Base-by-base conservation (phyloP, 495 filamentous ascomycete genomes). In the Schizothecium vesticola region DNA sequence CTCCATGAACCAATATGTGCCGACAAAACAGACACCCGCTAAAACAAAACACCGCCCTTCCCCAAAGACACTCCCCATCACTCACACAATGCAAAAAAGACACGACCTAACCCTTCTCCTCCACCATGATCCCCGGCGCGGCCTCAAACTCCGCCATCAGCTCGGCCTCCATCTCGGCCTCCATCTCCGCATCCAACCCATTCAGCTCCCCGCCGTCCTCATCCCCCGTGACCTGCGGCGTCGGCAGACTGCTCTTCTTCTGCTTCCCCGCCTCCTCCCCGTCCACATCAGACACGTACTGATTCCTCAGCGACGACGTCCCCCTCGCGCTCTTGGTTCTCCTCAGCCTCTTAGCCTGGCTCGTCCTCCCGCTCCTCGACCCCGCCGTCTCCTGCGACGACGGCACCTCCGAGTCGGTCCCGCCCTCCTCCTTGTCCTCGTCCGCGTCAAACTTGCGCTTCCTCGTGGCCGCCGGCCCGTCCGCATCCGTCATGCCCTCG, bases 71-170 rank as follows among this genome's bases (percentile, higher is more conserved):
- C 12, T n/a, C 28, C 19, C 21, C 62, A 25, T 56, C 24, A 55
- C 28, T 13, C 13, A 25, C 7, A 64, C 62, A 64, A 26, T 19
- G 62, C 33, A 21, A 51, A 23, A 11, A 43, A 22, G 23, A 33
- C 28, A 58, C 13, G n/a, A 0, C 28, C 70, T 70, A 65, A 24
- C 65, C 73, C 57, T 72, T 69, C 43, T 68, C 72, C 56, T n/a
- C 63, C n/a, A 55, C 56, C 22, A 4, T 36, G n/a, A n/a, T n/a
- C 13, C 25, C 64, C 13, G 29, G 62, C 64, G 68, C 72, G 12
- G 85, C 84, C 66, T 88, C 87, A 61, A 91, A 85, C 57, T 88
- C 89, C 0, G 88, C 88, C 72, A 89, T 73, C 76, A 92, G 82
- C 69, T 92, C 88, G 12, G 86, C 85, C 73, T 91, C 89, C 22